Conservation (phyloP, 2,329 filamentous ascomycete genomes). For the Alternaria longipes region DNA sequence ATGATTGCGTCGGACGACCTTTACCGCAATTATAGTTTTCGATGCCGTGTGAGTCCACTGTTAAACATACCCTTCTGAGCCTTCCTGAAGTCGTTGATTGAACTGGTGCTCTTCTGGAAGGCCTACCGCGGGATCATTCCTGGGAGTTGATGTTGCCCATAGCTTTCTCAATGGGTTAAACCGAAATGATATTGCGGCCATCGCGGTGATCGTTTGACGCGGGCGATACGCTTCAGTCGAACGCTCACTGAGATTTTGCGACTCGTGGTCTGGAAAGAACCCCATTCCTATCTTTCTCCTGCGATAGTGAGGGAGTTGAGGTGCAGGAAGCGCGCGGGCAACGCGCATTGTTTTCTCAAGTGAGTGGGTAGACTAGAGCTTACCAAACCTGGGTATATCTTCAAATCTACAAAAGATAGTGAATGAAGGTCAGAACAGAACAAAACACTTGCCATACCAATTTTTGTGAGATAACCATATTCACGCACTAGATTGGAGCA, state of each 20-base stretch:
- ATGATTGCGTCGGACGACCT: conserved; percentile 11
- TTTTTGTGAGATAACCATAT: background rate
- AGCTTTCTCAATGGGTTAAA: background rate
- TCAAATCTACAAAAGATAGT: background rate
- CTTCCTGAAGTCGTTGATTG: conserved; percentile 3
- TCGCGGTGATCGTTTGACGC: background rate
- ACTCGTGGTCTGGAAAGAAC: background rate
- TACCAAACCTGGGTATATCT: background rate
- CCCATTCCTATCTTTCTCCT: background rate
- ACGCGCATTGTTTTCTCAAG: background rate
- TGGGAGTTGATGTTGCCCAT: no score
- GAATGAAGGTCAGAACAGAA: background rate
- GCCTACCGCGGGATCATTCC: background rate
- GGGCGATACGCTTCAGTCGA: background rate
- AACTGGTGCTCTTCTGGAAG: background rate
- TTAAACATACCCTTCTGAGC: conserved; percentile 24
- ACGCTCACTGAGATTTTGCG: background rate
- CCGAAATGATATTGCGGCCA: background rate
- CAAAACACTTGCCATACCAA: background rate
- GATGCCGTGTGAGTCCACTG: conserved; percentile 16
- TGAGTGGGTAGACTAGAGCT: background rate
- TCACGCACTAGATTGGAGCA: background rate
- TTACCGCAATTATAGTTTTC: conserved; percentile 20
- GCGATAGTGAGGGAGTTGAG: background rate
- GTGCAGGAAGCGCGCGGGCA: background rate